Percentiles rank a stretch among this genome's conserved stretches.
Conservation (phyloP, 768 basidiomycete species). For the Boletus edulis region DNA sequence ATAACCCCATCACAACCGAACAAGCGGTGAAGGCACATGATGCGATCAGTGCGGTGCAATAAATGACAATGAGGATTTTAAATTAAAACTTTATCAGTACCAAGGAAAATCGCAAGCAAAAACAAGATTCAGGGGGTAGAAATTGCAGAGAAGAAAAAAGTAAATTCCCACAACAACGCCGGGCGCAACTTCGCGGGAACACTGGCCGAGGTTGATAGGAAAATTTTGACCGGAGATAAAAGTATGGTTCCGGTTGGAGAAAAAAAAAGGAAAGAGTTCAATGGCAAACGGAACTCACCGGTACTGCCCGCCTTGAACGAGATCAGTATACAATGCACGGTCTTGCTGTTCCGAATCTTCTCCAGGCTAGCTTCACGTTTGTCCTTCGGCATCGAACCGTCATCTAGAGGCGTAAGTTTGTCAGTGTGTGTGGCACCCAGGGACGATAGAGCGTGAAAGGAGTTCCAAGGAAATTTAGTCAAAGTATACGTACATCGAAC, state of each 20-base stretch:
- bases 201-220: background rate
- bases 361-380: conserved; percentile 75
- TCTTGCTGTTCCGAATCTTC: conserved; percentile 61
- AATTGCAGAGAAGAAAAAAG: background rate
- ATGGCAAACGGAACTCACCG: conserved; percentile 45
- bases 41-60: background rate
- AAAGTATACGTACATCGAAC: conserved; percentile 72
- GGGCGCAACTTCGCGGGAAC: background rate
- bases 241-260: background rate
- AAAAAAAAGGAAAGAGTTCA: background rate
- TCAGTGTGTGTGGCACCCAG: conserved; percentile 3
- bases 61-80: background rate
- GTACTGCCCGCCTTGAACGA: conserved; percentile 96
- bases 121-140: background rate
- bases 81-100: conserved; percentile 13
- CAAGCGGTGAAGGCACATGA: background rate
- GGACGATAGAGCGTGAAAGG: background rate
- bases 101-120: background rate
- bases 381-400: conserved; percentile 79
- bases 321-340: conserved; percentile 78
- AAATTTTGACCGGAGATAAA: background rate
- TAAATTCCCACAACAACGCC: background rate
- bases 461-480: background rate
- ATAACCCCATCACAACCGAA: conserved; percentile 1
- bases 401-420: conserved; percentile 52